Evolutionary conservation across 306 rosid genomes (phyloP).

Genomic region (Quercus dentata): DNA sequence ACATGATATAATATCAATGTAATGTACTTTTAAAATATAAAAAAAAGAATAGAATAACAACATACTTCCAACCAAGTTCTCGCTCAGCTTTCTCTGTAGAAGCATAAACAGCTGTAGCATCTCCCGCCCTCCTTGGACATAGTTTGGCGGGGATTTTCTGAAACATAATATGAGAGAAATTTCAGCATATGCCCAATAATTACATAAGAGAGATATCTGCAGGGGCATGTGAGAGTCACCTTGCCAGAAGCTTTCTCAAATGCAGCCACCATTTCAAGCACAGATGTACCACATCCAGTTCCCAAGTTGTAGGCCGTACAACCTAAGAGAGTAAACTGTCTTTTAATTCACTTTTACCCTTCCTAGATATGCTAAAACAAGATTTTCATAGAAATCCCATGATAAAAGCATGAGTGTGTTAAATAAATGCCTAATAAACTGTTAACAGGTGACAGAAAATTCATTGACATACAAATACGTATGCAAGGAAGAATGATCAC

Average conservation of each 20-base stretch:
- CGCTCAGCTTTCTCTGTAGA: conserved; percentile 74
- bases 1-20: not conserved
- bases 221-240: conserved; percentile 33
- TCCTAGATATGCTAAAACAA: not conserved
- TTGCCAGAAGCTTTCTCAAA: conserved; percentile 81
- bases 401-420: conserved; percentile 8
- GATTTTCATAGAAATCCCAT: not conserved
- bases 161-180: not conserved
- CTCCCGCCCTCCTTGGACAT: conserved; percentile 86
- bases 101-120: conserved; percentile 91
- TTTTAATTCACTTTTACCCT: conserved; percentile 14
- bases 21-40: not conserved
- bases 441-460: not conserved
- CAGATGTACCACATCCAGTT: conserved; percentile 88
- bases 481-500: conserved; percentile 18
- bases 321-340: conserved; percentile 45
- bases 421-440: not conserved
- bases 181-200: not conserved
- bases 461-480: not conserved
- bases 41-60: conserved; percentile 7
- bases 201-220: not conserved
- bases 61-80: conserved; percentile 95
- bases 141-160: conserved; percentile 78
- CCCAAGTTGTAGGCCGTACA: conserved; percentile 89
- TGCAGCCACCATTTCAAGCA: conserved; percentile 88